Conservation (phyloP, 73 alveolate species). For the Diophrys appendiculata region DNA sequence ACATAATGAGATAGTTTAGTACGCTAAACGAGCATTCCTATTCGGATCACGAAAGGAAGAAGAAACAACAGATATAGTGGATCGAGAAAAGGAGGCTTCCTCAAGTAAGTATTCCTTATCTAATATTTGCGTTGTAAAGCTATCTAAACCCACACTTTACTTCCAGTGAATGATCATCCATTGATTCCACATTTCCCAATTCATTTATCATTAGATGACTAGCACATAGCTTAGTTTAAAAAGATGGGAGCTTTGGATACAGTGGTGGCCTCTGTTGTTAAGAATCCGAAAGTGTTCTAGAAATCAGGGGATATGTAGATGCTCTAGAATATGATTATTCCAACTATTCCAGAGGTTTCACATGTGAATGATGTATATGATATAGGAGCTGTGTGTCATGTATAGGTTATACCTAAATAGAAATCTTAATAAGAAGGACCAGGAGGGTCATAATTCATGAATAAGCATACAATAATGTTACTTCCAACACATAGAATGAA, state of each 20-base stretch:
- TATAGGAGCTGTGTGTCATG: constrained; percentile 59
- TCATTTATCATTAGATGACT: constrained; percentile 23
- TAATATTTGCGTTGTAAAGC: too few relatives aligned
- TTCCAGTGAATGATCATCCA: constrained; percentile 55
- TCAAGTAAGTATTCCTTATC: too few relatives aligned
- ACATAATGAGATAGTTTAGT: too few relatives aligned
- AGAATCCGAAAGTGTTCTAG: constrained; percentile 7
- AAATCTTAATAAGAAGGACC: constrained; percentile 34
- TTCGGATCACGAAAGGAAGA: too few relatives aligned
- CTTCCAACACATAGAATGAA: constrained; percentile 51
- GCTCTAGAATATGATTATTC: neutral
- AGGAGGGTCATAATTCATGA: too few relatives aligned
- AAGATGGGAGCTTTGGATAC: neutral
- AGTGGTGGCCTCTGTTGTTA: neutral
- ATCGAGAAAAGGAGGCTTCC: neutral
- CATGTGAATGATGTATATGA: constrained; percentile 40
- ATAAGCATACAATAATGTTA: constrained; percentile 26
- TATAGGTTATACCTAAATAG: too few relatives aligned
- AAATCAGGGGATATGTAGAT: constrained; percentile 27
- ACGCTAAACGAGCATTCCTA: constrained; percentile 4
- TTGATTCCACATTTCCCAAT: constrained; percentile 42
- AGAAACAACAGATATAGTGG: too few relatives aligned
- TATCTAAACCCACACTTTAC: too few relatives aligned
- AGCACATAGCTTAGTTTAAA: constrained; percentile 4
- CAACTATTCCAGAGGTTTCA: constrained; percentile 28